Evolutionary conservation across 345 rosid genomes (phyloP), one percentile per base, ranked within the genome.

Genomic region (Camelina neglecta): DNA sequence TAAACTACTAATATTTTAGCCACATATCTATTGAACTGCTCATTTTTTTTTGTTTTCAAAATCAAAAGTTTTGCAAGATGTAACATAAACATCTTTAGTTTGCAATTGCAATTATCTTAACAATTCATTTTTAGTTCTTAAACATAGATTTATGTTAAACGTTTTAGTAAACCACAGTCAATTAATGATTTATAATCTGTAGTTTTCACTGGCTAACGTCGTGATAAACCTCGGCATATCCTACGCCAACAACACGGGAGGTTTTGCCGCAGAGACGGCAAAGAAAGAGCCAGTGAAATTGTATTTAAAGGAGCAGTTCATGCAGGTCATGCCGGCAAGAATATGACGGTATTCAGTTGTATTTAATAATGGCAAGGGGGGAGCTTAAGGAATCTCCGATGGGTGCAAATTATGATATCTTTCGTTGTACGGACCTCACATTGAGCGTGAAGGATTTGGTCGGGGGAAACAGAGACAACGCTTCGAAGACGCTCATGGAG

Each of bases 371-470:
- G 48, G 47, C 48, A 39, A 20, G 13, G 29, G 48, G 9, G 2
- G 66, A 61, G 66, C 66, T 61, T 29, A 38, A 36, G 49, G 8
- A 21, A 6, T 10, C 3, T 20, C 66, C 66, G 12, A 11, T 1
- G 7, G 6, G 48, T 20, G 66, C 66, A 36, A 61, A 61, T 49
- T 61, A 61, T 38, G 66, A 61, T 29, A 41, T 61, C 18, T 39
- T 39, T 26, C 48, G 11, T 21, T 36, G 31, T 20, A 39, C 1
- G 2, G 66, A 61, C 33, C 3, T 24, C 29, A 61, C 66, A 8
- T 2, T 11, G 49, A 0, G 6, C 2, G 49, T 61, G 48, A 38
- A 16, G 29, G 29, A 39, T 36, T 39, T 61, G 66, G 21, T 39
- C 49, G 18, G 48, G 2, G 31, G 10, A 39, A 18, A 18, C 18